phyloP scores from a whole-genome alignment of 2,329 filamentous ascomycete species.

The Aspergillus uvarum region DNA sequence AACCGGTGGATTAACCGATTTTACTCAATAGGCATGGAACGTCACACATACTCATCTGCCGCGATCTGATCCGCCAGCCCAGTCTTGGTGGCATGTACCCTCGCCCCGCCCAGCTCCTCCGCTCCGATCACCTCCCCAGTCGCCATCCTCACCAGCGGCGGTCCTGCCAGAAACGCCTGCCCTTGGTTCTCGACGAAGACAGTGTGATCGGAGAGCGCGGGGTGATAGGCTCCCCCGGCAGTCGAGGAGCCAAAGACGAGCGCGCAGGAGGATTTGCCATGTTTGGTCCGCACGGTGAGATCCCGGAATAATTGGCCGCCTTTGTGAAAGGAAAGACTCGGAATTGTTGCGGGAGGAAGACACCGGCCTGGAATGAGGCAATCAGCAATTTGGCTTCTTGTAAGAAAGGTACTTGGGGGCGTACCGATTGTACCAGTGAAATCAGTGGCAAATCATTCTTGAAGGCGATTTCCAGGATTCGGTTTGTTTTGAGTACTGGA shows the following conservation, averaged over 20 bases:
- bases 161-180: slow-evolving; percentile 47
- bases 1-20: too few species aligned
- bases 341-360: slow-evolving; percentile 48
- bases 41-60: slow-evolving; percentile 37
- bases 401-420: too few species aligned
- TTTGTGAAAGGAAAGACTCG: slow-evolving; percentile 49
- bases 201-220: slow-evolving; percentile 45
- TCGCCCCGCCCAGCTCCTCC: slow-evolving; percentile 46
- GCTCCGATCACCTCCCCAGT: slow-evolving; percentile 46
- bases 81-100: slow-evolving; percentile 42
- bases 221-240: slow-evolving; percentile 45
- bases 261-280: slow-evolving; percentile 43
- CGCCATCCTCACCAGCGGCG: slow-evolving; percentile 50
- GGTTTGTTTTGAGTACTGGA: too few species aligned
- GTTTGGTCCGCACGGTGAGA: slow-evolving; percentile 39
- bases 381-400: too few species aligned
- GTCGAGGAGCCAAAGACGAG: slow-evolving; percentile 49
- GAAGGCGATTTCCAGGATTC: too few species aligned
- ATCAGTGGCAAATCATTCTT: too few species aligned
- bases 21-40: slow-evolving; percentile 17
- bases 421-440: too few species aligned
- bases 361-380: slow-evolving; percentile 31
- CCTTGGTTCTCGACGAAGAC: slow-evolving; percentile 47
- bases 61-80: slow-evolving; percentile 49
- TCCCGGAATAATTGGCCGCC: slow-evolving; percentile 46